Evolutionary conservation across 1,284 basidiomycete species (phyloP).

Genomic region (Trichosporon sp.): DNA sequence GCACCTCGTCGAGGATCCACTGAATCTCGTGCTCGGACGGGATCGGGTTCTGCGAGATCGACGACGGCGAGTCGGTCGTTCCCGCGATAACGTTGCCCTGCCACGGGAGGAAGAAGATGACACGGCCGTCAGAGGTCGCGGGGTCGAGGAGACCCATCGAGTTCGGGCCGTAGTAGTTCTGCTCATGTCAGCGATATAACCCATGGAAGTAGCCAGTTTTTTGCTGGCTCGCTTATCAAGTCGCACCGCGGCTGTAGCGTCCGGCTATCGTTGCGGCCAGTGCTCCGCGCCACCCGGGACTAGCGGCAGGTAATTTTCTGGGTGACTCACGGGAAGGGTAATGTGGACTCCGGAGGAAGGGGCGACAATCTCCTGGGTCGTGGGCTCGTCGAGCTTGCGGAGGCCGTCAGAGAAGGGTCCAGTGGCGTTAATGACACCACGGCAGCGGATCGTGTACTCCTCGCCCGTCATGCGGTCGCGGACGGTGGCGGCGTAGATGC

Average conservation of each 20-base stretch:
- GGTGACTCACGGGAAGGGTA: slow-evolving; percentile 69
- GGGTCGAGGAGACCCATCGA: slow-evolving; percentile 96
- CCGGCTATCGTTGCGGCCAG: not conserved
- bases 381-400: slow-evolving; percentile 80
- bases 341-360: slow-evolving; percentile 94
- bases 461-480: slow-evolving; percentile 76
- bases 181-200: not conserved
- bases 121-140: slow-evolving; percentile 90
- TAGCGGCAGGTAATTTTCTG: not conserved
- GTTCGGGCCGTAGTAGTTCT: slow-evolving; percentile 90
- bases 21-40: slow-evolving; percentile 93
- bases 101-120: slow-evolving; percentile 99
- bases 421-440: slow-evolving; percentile 95
- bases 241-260: not conserved
- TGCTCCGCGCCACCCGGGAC: not conserved
- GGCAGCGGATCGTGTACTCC: slow-evolving; percentile 79
- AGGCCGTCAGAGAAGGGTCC: slow-evolving; percentile 91
- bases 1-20: slow-evolving; percentile 87
- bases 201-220: too few relatives aligned
- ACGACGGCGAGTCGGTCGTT: slow-evolving; percentile 85
- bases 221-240: not conserved
- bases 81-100: slow-evolving; percentile 97
- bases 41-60: slow-evolving; percentile 75
- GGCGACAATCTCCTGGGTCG: slow-evolving; percentile 82
- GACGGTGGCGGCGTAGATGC: slow-evolving; percentile 75